phyloP scores from a whole-genome alignment of 2,329 filamentous ascomycete genomes.

The Sordariomycetes sp. region DNA sequence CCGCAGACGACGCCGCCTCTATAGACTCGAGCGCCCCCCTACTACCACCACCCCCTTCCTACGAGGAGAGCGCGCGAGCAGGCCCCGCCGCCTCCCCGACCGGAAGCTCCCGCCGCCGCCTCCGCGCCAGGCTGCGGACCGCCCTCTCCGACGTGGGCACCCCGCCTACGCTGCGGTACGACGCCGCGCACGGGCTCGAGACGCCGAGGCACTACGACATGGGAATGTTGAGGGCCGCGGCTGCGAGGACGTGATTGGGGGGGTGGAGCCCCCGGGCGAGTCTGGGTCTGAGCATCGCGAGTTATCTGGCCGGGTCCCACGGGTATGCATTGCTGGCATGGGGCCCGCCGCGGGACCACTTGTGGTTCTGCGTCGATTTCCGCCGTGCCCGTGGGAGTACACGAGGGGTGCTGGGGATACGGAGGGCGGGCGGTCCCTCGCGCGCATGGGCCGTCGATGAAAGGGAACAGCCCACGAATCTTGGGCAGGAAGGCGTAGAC shows the following conservation, averaged over 20 bases:
- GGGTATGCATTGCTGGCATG: too few species aligned
- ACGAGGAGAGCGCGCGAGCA: not conserved
- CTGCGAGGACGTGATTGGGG: slow-evolving; percentile 7
- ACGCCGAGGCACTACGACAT: slow-evolving; percentile 7
- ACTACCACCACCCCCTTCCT: not conserved
- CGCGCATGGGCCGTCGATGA: too few species aligned
- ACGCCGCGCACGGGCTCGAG: slow-evolving; percentile 6
- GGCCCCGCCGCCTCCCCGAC: not conserved
- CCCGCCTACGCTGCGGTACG: slow-evolving; percentile 8
- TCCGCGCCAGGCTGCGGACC: slow-evolving; percentile 2
- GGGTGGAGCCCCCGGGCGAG: not conserved
- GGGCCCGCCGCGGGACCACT: too few species aligned
- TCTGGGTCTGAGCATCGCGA: not conserved
- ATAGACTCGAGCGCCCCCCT: not conserved
- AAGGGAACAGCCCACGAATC: too few species aligned
- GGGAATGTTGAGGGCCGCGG: slow-evolving; percentile 6
- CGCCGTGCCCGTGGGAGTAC: too few species aligned
- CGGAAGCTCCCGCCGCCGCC: not conserved
- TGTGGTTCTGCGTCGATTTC: too few species aligned
- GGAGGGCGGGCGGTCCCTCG: too few species aligned
- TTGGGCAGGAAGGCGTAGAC: too few species aligned
- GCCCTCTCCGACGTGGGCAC: slow-evolving; percentile 8
- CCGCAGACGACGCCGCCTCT: not conserved
- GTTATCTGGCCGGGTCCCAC: not conserved
- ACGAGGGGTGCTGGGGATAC: too few species aligned